Base-by-base conservation (phyloP, 2,329 filamentous ascomycete genomes). In the Aspergillus sp. region DNA sequence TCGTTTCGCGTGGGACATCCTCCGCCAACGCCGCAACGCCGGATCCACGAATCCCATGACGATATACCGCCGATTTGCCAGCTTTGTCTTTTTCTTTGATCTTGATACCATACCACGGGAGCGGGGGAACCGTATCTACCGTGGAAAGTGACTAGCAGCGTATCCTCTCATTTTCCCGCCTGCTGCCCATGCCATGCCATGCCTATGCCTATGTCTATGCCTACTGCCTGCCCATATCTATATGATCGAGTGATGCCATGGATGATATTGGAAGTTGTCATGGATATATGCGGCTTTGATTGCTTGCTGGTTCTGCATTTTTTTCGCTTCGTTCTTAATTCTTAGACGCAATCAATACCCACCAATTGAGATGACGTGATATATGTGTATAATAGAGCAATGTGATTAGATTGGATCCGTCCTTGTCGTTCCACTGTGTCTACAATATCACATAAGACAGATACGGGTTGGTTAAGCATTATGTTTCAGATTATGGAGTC, bases 31-130 rank as follows among this genome's bases (percentile, higher is more conserved):
- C n/a, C 41, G n/a, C 20, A 14, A 25, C 25, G 11, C 20, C 17
- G 13, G n/a, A n/a, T 16, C 41, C 41, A 23, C 41, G 13, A 44
- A 17, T 36, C 42, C 38, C 43, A 44, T 31, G 25, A 29, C 25
- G 25, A 45, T 32, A 34, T 14, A 41, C 42, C 34, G 31, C n/a
- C 42, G 23, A 48, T 46, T 49, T 47, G 31, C 41, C 32, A 49
- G 38, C 47, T 29, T 29, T 38, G 16, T 38, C 52, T 47, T 47
- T 54, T 32, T 53, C 41, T 54, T 51, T 50, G 44, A 47, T 41
- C 52, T 58, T 56, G 57, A 59, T 58, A 59, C 55, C 55, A 59
- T 52, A 17, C 34, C 34, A 42, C 19, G 40, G 47, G 47, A 52
- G 38, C 55, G 54, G 53, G 23, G 23, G 20, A 44, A 44, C 25